These are phyloP conservation scores for Plantago lanceolata DNA, from an alignment of 305 asterid species.

Conservation along the genomic window DNA sequence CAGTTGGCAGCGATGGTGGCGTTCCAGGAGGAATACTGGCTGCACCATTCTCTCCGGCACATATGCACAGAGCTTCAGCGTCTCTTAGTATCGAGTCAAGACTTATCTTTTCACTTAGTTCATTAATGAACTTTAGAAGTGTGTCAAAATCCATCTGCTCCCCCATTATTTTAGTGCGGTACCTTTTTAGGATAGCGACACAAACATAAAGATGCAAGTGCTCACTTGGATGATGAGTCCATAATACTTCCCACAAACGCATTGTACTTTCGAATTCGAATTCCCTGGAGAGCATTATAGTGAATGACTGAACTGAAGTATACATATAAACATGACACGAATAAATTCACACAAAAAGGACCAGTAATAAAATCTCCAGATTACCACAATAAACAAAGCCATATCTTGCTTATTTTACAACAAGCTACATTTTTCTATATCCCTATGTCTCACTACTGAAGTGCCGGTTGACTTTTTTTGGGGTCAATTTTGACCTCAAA, in stretches of 20 bases:
- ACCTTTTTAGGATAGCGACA: conserved; percentile 76
- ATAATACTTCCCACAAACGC: conserved; percentile 86
- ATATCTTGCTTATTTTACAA: too few relatives aligned
- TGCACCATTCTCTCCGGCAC: conserved; percentile 94
- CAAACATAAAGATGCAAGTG: conserved; percentile 88
- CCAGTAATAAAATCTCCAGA: background rate
- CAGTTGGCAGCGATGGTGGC: conserved; percentile 83
- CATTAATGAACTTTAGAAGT: conserved; percentile 85
- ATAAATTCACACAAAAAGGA: background rate
- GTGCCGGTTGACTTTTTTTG: too few relatives aligned
- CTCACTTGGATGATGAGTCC: conserved; percentile 88
- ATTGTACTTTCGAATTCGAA: conserved; percentile 70
- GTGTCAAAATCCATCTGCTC: conserved; percentile 97
- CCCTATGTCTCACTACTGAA: too few relatives aligned
- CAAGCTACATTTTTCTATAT: too few relatives aligned
- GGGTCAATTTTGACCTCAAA: too few relatives aligned
- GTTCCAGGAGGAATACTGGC: conserved; percentile 94
- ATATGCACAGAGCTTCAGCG: conserved; percentile 87
- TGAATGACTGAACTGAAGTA: conserved; percentile 9
- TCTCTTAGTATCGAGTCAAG: conserved; percentile 76
- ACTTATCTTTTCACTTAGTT: conserved; percentile 78
- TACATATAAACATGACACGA: background rate
- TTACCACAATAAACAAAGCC: too few relatives aligned
- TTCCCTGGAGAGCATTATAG: conserved; percentile 54
- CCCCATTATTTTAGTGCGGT: conserved; percentile 69